Evolutionary conservation across 306 rosid genomes (phyloP).

Genomic region (Glycine latifolia): DNA sequence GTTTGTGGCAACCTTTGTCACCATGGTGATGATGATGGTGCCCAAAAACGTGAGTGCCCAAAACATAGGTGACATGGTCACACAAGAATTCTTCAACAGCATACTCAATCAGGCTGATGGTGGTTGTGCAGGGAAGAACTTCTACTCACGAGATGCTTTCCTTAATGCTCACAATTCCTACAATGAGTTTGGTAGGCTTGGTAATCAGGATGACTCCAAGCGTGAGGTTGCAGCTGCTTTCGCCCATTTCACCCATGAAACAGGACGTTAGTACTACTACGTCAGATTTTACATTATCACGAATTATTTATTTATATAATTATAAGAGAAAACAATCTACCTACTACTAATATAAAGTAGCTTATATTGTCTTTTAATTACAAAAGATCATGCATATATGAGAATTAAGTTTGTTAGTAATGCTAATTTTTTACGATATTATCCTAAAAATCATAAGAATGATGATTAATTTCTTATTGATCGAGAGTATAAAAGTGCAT

Average conservation of each 20-base stretch:
- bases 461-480: too few relatives aligned
- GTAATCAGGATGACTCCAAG: conserved; percentile 59
- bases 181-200: conserved; percentile 51
- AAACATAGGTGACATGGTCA: conserved; percentile 43
- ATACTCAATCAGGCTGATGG: conserved; percentile 56
- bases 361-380: too few relatives aligned
- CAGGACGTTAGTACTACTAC: conserved; percentile 40
- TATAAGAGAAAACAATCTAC: too few relatives aligned
- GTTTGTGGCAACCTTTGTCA: neutral
- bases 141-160: conserved; percentile 47
- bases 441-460: too few relatives aligned
- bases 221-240: conserved; percentile 85
- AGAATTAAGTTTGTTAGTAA: too few relatives aligned
- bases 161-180: conserved; percentile 59
- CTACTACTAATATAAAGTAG: too few relatives aligned
- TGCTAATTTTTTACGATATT: too few relatives aligned
- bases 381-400: too few relatives aligned
- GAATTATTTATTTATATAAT: too few relatives aligned
- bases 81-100: conserved; percentile 54
- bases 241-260: conserved; percentile 86
- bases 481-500: too few relatives aligned
- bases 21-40: neutral
- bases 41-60: conserved; percentile 8
- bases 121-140: conserved; percentile 62
- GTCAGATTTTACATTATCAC: too few relatives aligned